Conservation (phyloP, 495 filamentous ascomycete species). For the Paragyromitra xinjiangensis region DNA sequence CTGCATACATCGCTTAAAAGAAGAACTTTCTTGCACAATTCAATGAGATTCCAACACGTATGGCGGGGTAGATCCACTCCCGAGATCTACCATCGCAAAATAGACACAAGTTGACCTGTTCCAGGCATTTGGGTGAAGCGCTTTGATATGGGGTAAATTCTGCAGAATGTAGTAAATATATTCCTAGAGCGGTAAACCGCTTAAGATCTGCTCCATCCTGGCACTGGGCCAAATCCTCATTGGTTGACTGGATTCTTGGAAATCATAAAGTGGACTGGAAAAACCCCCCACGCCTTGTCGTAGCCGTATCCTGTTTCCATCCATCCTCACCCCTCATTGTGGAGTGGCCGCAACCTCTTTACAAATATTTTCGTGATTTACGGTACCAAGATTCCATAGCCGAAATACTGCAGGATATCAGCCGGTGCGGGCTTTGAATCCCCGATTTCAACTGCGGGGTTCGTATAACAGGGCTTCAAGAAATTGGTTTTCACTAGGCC, state of each 20-base stretch:
- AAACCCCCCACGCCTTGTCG: slow-evolving; percentile 10
- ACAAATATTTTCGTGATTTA: background rate
- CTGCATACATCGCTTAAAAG: slow-evolving; percentile 29
- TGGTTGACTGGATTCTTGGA: background rate
- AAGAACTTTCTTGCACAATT: slow-evolving; percentile 10
- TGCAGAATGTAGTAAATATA: background rate
- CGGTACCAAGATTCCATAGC: slow-evolving; percentile 3
- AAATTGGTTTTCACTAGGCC: background rate
- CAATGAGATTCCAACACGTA: slow-evolving; percentile 38
- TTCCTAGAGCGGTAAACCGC: background rate
- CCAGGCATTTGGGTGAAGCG: slow-evolving; percentile 17
- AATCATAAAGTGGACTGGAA: slow-evolving; percentile 13
- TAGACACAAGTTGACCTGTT: background rate
- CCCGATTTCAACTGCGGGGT: background rate
- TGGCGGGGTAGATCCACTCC: slow-evolving; percentile 41
- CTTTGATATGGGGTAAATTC: slow-evolving; percentile 15
- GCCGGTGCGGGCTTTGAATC: slow-evolving; percentile 3
- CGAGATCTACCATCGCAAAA: slow-evolving; percentile 26
- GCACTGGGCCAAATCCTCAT: background rate
- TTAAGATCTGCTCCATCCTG: background rate
- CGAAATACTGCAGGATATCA: background rate
- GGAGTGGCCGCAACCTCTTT: background rate
- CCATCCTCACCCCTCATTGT: background rate
- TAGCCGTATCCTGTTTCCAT: background rate
- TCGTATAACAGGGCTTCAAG: background rate